Percentiles rank a stretch among this genome's conserved stretches.
Conservation (phyloP, 352 stramenopile genomes). For the Phytopythium aichiense region DNA sequence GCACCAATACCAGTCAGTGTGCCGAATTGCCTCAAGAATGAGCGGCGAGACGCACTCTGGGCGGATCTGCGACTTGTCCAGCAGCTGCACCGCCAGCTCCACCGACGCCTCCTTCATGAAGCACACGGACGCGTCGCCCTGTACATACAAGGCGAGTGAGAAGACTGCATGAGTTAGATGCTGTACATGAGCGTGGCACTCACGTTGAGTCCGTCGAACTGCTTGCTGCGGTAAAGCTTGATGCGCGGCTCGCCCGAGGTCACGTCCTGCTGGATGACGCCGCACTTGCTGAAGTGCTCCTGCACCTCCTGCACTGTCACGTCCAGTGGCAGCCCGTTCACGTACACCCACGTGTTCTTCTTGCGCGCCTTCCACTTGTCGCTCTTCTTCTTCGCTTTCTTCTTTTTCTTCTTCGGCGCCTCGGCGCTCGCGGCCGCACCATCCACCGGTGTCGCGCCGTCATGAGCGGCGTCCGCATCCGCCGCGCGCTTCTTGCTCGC, state of each 20-base stretch:
- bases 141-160: background rate
- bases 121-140: conserved; percentile 94
- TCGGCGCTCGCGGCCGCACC: conserved; percentile 1
- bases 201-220: conserved; percentile 87
- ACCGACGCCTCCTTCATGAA: conserved; percentile 96
- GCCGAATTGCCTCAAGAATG: conserved; percentile 4
- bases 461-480: background rate
- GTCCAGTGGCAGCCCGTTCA: conserved; percentile 93
- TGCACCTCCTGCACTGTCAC: conserved; percentile 90
- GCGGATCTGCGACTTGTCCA: conserved; percentile 88
- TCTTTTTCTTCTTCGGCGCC: conserved; percentile 44
- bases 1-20: conserved; percentile 16
- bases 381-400: conserved; percentile 81
- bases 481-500: conserved; percentile 12
- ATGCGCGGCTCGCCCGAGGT: conserved; percentile 91
- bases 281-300: conserved; percentile 93
- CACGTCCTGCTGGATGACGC: conserved; percentile 94
- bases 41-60: conserved; percentile 49
- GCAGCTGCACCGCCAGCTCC: conserved; percentile 91
- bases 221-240: conserved; percentile 93
- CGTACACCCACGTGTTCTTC: conserved; percentile 94
- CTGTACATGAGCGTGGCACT: conserved; percentile 5
- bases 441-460: conserved; percentile 6
- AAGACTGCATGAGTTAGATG: background rate
- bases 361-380: conserved; percentile 84